Conservation (phyloP, 306 rosid genomes). For the Echinosophora koreensis region DNA sequence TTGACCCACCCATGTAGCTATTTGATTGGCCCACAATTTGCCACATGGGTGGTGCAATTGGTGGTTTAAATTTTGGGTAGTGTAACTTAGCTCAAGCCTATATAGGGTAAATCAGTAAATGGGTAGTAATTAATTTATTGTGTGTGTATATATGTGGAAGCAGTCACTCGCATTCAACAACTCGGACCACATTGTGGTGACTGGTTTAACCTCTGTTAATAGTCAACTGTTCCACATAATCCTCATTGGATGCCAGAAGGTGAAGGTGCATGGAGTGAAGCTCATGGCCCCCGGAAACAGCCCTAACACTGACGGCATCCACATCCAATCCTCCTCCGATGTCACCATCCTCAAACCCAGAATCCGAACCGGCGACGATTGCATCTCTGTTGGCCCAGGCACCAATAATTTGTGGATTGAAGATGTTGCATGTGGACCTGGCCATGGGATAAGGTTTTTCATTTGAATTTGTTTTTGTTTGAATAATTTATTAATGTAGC, state of each 20-base stretch:
- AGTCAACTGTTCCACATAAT: conserved; percentile 65
- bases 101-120: not conserved
- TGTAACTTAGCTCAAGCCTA: too few species aligned
- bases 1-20: too few species aligned
- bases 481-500: not conserved
- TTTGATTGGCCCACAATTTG: too few species aligned
- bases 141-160: conserved; percentile 40
- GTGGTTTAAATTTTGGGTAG: too few species aligned
- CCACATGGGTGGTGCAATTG: too few species aligned
- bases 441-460: conserved; percentile 73
- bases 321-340: conserved; percentile 53
- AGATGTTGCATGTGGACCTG: conserved; percentile 64
- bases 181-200: conserved; percentile 53
- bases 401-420: conserved; percentile 64
- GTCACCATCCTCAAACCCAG: conserved; percentile 53
- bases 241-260: conserved; percentile 53
- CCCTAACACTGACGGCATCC: conserved; percentile 84
- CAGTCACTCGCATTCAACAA: conserved; percentile 58
- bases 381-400: conserved; percentile 71
- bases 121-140: not conserved
- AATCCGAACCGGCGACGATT: conserved; percentile 68
- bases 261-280: conserved; percentile 49
- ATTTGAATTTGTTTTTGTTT: too few species aligned
- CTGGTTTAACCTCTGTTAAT: conserved; percentile 52
- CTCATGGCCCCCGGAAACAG: conserved; percentile 53